Evolutionary conservation across 1,139 yeast genomes (phyloP).

Genomic region (Pneumocystis sp.): DNA sequence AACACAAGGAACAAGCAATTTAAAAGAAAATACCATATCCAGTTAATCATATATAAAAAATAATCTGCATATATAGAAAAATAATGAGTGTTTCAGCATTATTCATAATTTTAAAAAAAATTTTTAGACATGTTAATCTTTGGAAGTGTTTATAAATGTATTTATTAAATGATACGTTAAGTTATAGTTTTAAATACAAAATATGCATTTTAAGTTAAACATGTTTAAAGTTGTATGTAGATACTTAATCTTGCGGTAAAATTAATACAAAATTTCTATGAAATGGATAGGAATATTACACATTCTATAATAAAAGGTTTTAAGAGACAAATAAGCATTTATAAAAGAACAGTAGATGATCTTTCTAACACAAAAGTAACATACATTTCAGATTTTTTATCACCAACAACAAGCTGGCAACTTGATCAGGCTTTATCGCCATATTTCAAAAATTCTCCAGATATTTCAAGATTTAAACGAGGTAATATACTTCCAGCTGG

Average conservation of each 20-base stretch:
- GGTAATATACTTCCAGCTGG: neutral
- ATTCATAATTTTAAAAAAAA: neutral
- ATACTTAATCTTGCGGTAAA: neutral
- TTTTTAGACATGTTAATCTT: neutral
- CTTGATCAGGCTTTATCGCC: neutral
- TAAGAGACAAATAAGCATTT: neutral
- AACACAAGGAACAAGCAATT: neutral
- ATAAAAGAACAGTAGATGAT: neutral
- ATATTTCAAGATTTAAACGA: neutral
- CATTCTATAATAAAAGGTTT: neutral
- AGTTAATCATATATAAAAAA: neutral
- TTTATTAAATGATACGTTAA: neutral
- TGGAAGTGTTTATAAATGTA: neutral
- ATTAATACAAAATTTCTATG: neutral
- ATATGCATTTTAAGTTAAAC: neutral
- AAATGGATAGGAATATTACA: neutral
- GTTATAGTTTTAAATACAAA: neutral
- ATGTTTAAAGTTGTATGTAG: neutral
- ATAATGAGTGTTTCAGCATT: neutral
- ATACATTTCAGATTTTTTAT: neutral
- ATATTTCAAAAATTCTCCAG: neutral
- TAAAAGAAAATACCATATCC: neutral
- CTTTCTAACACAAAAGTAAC: neutral
- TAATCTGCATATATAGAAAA: neutral
- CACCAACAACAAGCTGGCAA: neutral